Evolutionary conservation across 2,329 filamentous ascomycete genomes (phyloP).

Genomic region (Karstenula rhodostoma): DNA sequence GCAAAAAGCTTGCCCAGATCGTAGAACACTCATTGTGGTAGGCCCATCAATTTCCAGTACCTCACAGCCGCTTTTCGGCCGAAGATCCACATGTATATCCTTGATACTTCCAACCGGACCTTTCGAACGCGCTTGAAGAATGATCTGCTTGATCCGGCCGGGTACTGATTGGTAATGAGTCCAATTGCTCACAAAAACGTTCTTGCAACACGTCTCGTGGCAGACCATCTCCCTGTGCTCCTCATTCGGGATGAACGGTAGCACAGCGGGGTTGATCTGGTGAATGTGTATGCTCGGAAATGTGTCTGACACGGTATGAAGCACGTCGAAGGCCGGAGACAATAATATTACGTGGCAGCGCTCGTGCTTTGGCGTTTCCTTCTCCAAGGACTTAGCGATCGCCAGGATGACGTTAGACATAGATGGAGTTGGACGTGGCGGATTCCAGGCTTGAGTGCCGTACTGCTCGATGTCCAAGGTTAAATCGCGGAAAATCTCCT

Average conservation of each 20-base stretch:
- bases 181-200: slow-evolving; percentile 37
- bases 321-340: slow-evolving; percentile 30
- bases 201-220: slow-evolving; percentile 32
- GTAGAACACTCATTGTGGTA: slow-evolving; percentile 28
- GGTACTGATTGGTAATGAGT: slow-evolving; percentile 32
- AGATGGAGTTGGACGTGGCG: slow-evolving; percentile 38
- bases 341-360: slow-evolving; percentile 40
- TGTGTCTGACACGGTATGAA: slow-evolving; percentile 33
- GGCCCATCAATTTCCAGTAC: slow-evolving; percentile 28
- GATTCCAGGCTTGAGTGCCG: slow-evolving; percentile 36
- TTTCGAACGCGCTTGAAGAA: slow-evolving; percentile 36
- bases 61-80: slow-evolving; percentile 35
- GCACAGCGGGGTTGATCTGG: slow-evolving; percentile 36
- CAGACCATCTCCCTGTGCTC: slow-evolving; percentile 26
- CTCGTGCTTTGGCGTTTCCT: slow-evolving; percentile 19
- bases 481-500: slow-evolving; percentile 28
- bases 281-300: slow-evolving; percentile 35
- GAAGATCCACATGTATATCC: slow-evolving; percentile 32
- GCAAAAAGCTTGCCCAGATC: slow-evolving; percentile 34
- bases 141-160: slow-evolving; percentile 32
- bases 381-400: slow-evolving; percentile 32
- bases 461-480: slow-evolving; percentile 26
- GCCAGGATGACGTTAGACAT: slow-evolving; percentile 38
- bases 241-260: slow-evolving; percentile 31
- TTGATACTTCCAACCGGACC: slow-evolving; percentile 32